A percentile compares a stretch with the other conserved stretches of the same genome.
Conservation (phyloP, 768 basidiomycete species). For the Sporobolomyces roseus region DNA sequence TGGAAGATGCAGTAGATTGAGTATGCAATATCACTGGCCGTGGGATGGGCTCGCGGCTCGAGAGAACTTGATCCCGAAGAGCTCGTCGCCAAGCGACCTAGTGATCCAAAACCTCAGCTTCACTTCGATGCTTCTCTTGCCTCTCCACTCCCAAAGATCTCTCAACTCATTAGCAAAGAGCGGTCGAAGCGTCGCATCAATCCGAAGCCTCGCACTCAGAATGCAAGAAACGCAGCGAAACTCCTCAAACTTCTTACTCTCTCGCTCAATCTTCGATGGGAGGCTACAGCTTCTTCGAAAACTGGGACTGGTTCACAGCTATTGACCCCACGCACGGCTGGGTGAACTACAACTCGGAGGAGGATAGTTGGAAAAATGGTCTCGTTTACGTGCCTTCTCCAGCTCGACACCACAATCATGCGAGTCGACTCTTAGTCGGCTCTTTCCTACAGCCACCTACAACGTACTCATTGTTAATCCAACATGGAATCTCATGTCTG, state of each 20-base stretch:
- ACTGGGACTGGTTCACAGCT: conserved; percentile 64
- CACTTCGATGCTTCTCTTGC: too few relatives aligned
- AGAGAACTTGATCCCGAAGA: too few relatives aligned
- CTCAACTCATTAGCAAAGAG: too few relatives aligned
- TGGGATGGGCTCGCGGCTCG: too few relatives aligned
- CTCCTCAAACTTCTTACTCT: conserved; percentile 1
- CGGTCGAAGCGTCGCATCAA: not conserved
- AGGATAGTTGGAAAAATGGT: conserved; percentile 55
- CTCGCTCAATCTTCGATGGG: not conserved
- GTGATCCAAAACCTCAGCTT: too few relatives aligned
- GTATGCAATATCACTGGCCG: too few relatives aligned
- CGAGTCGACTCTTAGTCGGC: conserved; percentile 21
- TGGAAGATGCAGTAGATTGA: too few relatives aligned
- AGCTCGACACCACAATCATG: conserved; percentile 7
- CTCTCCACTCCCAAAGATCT: too few relatives aligned
- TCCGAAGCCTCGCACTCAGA: conserved; percentile 14
- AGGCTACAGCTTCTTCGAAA: conserved; percentile 49
- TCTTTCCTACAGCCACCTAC: conserved; percentile 39
- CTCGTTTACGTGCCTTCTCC: conserved; percentile 61
- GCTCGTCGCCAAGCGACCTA: too few relatives aligned
- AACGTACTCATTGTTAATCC: too few relatives aligned
- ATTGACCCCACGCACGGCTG: conserved; percentile 67
- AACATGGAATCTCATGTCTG: too few relatives aligned
- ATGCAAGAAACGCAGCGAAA: conserved; percentile 1
- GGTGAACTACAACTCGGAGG: conserved; percentile 59